phyloP scores from a whole-genome alignment of 1,284 basidiomycete genomes.

The Ustilago hordei region DNA sequence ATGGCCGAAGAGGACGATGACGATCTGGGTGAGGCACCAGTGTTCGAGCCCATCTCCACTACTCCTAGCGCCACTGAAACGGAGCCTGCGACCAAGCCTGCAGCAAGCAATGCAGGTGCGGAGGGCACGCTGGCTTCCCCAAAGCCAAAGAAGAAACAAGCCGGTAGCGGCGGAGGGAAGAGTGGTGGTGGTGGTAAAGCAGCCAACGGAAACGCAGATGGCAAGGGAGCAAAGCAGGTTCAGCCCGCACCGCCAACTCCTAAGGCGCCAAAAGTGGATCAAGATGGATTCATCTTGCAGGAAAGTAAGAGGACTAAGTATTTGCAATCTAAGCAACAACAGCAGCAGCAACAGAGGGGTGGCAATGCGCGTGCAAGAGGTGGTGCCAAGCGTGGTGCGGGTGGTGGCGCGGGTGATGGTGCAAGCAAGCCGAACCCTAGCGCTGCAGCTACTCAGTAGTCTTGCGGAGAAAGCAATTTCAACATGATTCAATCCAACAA shows the following conservation, averaged over 20 bases:
- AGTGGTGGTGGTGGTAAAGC: background rate
- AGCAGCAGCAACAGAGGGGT: slow-evolving; percentile 24
- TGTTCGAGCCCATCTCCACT: slow-evolving; percentile 37
- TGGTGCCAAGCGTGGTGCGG: background rate
- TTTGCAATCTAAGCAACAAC: slow-evolving; percentile 48
- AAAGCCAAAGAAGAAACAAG: slow-evolving; percentile 30
- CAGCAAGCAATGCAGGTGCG: background rate
- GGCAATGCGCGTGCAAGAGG: slow-evolving; percentile 1
- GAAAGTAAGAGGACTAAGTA: slow-evolving; percentile 50
- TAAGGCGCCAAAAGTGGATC: slow-evolving; percentile 40
- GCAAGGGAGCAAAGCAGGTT: slow-evolving; percentile 7
- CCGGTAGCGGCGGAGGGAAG: slow-evolving; percentile 17
- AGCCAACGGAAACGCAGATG: slow-evolving; percentile 11
- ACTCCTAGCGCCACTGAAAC: slow-evolving; percentile 25
- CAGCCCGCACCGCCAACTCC: slow-evolving; percentile 1
- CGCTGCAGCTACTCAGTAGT: slow-evolving; percentile 12
- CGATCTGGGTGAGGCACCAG: slow-evolving; percentile 46
- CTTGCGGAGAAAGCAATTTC: background rate
- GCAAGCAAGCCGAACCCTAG: slow-evolving; percentile 1
- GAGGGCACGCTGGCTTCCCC: slow-evolving; percentile 15
- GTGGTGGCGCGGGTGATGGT: slow-evolving; percentile 19
- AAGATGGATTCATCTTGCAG: slow-evolving; percentile 54
- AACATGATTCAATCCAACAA: background rate
- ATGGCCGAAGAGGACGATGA: slow-evolving; percentile 51
- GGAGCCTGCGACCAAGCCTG: slow-evolving; percentile 5